These are phyloP conservation scores for Aspergillus funiculosus DNA, from an alignment of 495 filamentous ascomycete genomes.

Conservation along the genomic window DNA sequence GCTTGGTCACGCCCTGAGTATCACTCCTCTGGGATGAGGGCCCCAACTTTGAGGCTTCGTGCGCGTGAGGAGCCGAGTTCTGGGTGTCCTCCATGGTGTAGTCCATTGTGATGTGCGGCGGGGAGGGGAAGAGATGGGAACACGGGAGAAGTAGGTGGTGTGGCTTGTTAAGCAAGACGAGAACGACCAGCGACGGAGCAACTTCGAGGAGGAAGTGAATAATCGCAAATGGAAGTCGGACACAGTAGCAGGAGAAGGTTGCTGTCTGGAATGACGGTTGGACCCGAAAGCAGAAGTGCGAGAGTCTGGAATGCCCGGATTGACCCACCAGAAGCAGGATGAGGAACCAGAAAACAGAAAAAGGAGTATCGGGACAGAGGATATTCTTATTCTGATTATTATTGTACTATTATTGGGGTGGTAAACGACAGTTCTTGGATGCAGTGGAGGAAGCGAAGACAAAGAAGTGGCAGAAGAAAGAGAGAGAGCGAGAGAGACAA, in stretches of 20 bases:
- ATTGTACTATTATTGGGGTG: no score
- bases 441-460: neutral
- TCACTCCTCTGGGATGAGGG: constrained; percentile 50
- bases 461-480: constrained; percentile 2
- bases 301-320: constrained; percentile 19
- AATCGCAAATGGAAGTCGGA: no score
- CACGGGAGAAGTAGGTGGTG: no score
- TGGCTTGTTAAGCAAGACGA: constrained; percentile 5
- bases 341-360: constrained; percentile 9
- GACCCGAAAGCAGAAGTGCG: constrained; percentile 25
- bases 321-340: constrained; percentile 26
- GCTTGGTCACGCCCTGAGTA: constrained; percentile 72
- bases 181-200: constrained; percentile 4
- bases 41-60: constrained; percentile 54
- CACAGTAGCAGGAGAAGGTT: constrained; percentile 33
- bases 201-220: constrained; percentile 14
- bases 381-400: neutral
- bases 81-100: constrained; percentile 66
- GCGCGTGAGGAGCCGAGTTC: constrained; percentile 60
- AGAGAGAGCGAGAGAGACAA: neutral
- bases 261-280: constrained; percentile 40
- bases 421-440: no score
- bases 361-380: neutral
- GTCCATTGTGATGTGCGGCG: constrained; percentile 44
- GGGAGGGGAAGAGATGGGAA: no score